A percentile compares a stretch with the other conserved stretches of the same genome.
Evolutionary conservation across 23 red algal species (phyloP).

Genomic region (Agarophyton chilense): DNA sequence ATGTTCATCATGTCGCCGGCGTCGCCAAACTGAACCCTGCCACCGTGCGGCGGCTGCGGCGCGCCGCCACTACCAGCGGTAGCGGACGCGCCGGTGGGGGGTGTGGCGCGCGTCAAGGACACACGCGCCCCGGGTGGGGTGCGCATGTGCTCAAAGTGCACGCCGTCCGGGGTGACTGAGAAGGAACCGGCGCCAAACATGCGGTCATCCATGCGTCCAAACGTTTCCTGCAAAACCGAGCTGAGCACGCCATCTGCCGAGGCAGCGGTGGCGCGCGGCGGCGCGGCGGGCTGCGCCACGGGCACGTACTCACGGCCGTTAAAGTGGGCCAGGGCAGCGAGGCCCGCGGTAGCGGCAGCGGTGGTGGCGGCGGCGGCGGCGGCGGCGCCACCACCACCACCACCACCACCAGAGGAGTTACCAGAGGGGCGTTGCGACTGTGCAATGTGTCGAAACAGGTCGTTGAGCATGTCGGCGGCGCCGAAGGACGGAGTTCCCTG

Average conservation of each 20-base stretch:
- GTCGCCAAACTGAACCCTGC: background rate
- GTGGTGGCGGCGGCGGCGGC: background rate
- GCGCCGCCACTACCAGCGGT: background rate
- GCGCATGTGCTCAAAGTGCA: constrained; percentile 16
- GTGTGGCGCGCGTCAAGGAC: background rate
- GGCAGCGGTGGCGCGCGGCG: background rate
- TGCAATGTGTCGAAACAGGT: background rate
- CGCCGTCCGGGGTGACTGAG: background rate
- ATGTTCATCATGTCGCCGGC: constrained; percentile 13
- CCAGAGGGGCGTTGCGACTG: too few species aligned
- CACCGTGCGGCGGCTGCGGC: background rate
- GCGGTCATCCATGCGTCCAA: background rate
- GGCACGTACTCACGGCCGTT: constrained; percentile 3
- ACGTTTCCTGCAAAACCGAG: constrained; percentile 10
- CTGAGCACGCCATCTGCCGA: constrained; percentile 1
- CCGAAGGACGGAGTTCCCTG: background rate
- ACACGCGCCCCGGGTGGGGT: background rate
- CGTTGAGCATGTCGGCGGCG: background rate
- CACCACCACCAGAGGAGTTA: too few species aligned
- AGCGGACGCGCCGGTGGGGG: background rate
- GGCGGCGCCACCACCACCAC: too few species aligned
- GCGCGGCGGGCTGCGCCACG: background rate
- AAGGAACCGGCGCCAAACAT: background rate
- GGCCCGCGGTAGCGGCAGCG: background rate
- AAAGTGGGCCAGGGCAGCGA: background rate